Evolutionary conservation across 176 grass and related monocot species (phyloP).

Genomic region (Rhipidocladum racemiflorum): DNA sequence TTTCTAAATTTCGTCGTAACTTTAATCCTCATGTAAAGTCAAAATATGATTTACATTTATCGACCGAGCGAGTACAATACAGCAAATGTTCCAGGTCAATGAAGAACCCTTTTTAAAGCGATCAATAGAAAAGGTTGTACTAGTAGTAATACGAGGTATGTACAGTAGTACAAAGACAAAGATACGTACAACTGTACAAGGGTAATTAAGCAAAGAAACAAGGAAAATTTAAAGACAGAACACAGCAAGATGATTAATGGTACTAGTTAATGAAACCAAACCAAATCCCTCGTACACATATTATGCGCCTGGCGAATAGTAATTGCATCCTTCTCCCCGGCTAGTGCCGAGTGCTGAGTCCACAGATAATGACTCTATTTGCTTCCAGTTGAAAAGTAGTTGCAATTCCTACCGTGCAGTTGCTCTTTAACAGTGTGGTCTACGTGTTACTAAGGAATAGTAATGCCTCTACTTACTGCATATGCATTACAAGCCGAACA

Average conservation of each 20-base stretch:
- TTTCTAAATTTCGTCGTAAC: too few species aligned
- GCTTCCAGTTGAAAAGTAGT: background rate
- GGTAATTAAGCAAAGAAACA: background rate
- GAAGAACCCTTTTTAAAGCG: too few species aligned
- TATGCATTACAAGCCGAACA: background rate
- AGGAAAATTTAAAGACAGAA: background rate
- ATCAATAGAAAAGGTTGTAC: background rate
- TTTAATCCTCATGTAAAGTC: too few species aligned
- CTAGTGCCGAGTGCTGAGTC: too few species aligned
- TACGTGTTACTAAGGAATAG: background rate
- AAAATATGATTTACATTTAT: too few species aligned
- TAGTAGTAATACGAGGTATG: background rate
- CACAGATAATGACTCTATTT: background rate
- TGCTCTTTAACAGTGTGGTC: background rate
- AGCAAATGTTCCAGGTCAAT: too few species aligned
- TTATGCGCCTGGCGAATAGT: background rate
- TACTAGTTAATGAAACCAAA: conserved; percentile 14
- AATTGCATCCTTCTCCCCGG: background rate
- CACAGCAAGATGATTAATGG: background rate
- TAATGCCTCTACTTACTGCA: background rate
- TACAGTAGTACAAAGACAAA: background rate
- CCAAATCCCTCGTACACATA: background rate
- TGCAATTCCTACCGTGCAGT: background rate
- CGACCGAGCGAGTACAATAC: too few species aligned
- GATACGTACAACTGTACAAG: background rate